These are phyloP conservation scores for Kodamaea sp. DNA, from an alignment of 1,139 yeast species.

Conservation along the genomic window DNA sequence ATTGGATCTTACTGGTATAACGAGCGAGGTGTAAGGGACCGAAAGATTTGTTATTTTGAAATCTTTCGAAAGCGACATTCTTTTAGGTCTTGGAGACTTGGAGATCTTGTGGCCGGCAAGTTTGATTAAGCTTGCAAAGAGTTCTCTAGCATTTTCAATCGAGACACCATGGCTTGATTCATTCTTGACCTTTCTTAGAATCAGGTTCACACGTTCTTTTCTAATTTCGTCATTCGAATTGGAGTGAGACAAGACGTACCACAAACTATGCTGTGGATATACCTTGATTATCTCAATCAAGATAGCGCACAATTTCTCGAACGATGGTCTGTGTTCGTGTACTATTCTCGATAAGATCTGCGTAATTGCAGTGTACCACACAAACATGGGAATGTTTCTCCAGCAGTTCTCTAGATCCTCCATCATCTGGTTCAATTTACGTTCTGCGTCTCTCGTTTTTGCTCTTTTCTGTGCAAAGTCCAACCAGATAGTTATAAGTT, in stretches of 20 bases:
- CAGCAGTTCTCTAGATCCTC: slow-evolving; percentile 53
- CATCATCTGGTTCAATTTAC: slow-evolving; percentile 48
- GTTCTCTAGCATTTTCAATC: slow-evolving; percentile 31
- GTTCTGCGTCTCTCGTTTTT: slow-evolving; percentile 32
- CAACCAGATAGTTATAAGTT: slow-evolving; percentile 86
- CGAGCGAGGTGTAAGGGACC: slow-evolving; percentile 63
- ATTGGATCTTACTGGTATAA: slow-evolving; percentile 78
- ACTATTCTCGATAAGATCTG: slow-evolving; percentile 81
- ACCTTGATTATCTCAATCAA: slow-evolving; percentile 56
- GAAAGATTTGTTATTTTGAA: slow-evolving; percentile 47
- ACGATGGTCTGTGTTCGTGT: slow-evolving; percentile 62
- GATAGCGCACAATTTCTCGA: slow-evolving; percentile 55
- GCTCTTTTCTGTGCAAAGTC: slow-evolving; percentile 61
- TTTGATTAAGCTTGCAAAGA: slow-evolving; percentile 37
- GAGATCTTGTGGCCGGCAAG: slow-evolving; percentile 38
- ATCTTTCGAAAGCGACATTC: slow-evolving; percentile 41
- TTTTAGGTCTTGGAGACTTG: slow-evolving; percentile 34
- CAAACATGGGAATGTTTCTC: slow-evolving; percentile 54
- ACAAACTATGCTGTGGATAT: slow-evolving; percentile 81
- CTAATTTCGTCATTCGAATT: slow-evolving; percentile 67
- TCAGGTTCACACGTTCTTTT: slow-evolving; percentile 46
- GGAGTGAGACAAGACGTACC: slow-evolving; percentile 79
- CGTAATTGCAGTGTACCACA: slow-evolving; percentile 85
- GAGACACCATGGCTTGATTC: slow-evolving; percentile 15
- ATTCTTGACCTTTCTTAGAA: slow-evolving; percentile 23